A percentile compares a stretch with the other conserved stretches of the same genome.
phyloP scores from a whole-genome alignment of 1,284 basidiomycete species.

The Inonotus hispidus region DNA sequence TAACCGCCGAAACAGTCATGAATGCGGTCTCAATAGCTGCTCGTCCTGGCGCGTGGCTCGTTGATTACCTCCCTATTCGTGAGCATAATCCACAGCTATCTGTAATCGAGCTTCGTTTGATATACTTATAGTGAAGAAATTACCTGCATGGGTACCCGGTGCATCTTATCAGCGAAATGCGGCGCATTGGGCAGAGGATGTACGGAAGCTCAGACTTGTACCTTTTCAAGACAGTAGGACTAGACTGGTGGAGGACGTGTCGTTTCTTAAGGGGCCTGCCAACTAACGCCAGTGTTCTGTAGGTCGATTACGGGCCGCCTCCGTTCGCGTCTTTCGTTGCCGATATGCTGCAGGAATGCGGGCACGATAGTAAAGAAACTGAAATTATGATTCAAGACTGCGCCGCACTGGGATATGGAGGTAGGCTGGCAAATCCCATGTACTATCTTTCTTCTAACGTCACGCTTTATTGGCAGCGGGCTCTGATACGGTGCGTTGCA shows the following conservation, averaged over 20 bases:
- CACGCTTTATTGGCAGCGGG: neutral
- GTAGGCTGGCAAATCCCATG: neutral
- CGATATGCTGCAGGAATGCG: constrained; percentile 4
- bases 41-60: constrained; percentile 53
- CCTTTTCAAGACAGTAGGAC: neutral
- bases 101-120: neutral
- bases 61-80: constrained; percentile 54
- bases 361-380: neutral
- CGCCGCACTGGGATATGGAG: constrained; percentile 14
- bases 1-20: constrained; percentile 26
- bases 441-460: neutral
- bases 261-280: neutral
- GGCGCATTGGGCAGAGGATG: constrained; percentile 33
- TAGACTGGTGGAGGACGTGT: neutral
- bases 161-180: constrained; percentile 53
- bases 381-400: constrained; percentile 7
- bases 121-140: constrained; percentile 42
- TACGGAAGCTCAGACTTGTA: neutral
- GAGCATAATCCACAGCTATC: constrained; percentile 22
- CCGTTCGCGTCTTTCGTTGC: constrained; percentile 6
- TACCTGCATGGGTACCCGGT: constrained; percentile 63
- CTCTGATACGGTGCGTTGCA: neutral
- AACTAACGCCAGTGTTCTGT: neutral
- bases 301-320: neutral
- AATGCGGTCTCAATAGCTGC: constrained; percentile 27